Evolutionary conservation across 108 stramenopile species (phyloP).

Genomic region (Nannochloropsis oceanica): DNA sequence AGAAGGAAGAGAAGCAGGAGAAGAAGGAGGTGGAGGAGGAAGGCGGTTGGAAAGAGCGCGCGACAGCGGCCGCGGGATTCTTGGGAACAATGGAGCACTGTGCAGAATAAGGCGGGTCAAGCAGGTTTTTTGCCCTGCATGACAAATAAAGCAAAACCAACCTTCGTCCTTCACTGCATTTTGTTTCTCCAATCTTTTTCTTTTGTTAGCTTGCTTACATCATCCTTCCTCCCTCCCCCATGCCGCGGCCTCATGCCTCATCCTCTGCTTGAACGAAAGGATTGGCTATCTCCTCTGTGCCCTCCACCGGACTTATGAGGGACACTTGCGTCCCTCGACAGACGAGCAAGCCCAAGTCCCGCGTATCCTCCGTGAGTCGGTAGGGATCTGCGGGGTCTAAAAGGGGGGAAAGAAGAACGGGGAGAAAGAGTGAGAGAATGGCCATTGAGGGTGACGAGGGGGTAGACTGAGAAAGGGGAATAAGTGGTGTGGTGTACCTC

Average conservation of each 20-base stretch:
- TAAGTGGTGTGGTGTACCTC: conserved; percentile 11
- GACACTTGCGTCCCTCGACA: conserved; percentile 37
- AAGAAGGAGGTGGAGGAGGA: not conserved
- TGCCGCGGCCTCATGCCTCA: not conserved
- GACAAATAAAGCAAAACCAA: not conserved
- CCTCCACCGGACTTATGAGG: conserved; percentile 30
- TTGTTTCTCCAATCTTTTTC: not conserved
- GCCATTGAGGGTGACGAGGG: not conserved
- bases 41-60: not conserved
- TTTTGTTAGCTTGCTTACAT: not conserved
- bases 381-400: conserved; percentile 39
- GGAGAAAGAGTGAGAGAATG: not conserved
- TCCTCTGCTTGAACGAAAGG: conserved; percentile 20
- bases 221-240: not conserved
- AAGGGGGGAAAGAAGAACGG: not conserved
- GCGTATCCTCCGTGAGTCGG: conserved; percentile 34
- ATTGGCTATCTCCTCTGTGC: conserved; percentile 35
- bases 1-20: not conserved
- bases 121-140: too few relatives aligned
- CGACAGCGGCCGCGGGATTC: too few relatives aligned
- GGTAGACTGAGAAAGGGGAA: not conserved
- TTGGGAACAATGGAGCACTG: not conserved
- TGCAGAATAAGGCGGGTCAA: too few relatives aligned
- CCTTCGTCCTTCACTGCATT: not conserved
- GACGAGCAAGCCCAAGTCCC: conserved; percentile 38